Evolutionary conservation across 2,329 filamentous ascomycete species (phyloP).

Genomic region (Hymenoscyphus salicellus): DNA sequence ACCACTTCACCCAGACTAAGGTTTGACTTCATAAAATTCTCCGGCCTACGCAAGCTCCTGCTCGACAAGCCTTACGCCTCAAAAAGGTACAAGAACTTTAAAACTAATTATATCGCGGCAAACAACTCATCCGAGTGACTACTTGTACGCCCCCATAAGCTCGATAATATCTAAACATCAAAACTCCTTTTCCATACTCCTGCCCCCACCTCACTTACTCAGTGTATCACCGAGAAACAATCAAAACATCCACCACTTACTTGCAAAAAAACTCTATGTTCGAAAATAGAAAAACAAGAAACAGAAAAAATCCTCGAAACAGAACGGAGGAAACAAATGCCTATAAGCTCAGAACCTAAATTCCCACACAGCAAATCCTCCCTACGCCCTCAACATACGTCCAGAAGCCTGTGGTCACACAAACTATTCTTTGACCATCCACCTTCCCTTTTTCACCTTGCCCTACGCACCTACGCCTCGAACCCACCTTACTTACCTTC

Average conservation of each 20-base stretch:
- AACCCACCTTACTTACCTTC: background rate
- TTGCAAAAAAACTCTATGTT: background rate
- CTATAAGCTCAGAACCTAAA: background rate
- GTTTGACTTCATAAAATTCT: background rate
- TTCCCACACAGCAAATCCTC: background rate
- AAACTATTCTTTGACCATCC: background rate
- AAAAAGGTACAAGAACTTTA: background rate
- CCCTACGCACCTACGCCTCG: background rate
- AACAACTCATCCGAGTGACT: background rate
- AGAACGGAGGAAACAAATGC: background rate
- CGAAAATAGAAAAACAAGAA: background rate
- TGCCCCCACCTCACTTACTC: too few relatives aligned
- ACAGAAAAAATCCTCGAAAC: background rate
- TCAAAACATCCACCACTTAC: too few relatives aligned
- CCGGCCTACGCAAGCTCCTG: background rate
- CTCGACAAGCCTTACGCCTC: background rate
- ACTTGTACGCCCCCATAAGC: background rate
- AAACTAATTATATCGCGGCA: conserved; percentile 1
- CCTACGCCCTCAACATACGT: background rate
- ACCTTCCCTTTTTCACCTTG: background rate
- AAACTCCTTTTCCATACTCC: too few relatives aligned
- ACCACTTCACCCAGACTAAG: background rate
- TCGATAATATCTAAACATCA: background rate
- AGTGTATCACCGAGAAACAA: too few relatives aligned
- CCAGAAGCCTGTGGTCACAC: background rate